Evolutionary conservation across 2,329 filamentous ascomycete genomes (phyloP).

Genomic region (Claviceps lovelessii): DNA sequence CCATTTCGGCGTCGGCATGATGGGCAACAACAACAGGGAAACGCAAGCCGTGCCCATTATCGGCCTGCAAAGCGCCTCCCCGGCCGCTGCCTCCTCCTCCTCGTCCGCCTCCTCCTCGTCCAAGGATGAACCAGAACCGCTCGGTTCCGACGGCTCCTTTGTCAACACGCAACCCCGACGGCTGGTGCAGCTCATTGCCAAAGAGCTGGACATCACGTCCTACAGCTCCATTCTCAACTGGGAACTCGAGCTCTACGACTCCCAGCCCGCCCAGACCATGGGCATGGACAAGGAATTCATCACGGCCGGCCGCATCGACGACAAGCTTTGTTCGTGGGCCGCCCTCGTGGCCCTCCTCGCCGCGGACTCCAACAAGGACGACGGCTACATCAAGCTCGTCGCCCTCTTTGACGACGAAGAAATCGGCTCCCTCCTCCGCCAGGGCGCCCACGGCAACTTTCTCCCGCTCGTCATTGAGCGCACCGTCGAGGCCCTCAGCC

Average conservation of each 20-base stretch:
- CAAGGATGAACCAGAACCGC: constrained; percentile 20
- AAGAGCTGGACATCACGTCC: constrained; percentile 57
- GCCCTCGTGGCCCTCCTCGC: constrained; percentile 73
- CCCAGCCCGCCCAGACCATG: constrained; percentile 67
- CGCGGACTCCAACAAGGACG: constrained; percentile 37
- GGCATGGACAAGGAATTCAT: constrained; percentile 89
- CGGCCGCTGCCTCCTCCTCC: too few species aligned
- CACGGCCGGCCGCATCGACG: constrained; percentile 87
- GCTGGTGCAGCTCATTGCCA: constrained; percentile 69
- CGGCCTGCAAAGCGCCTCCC: constrained; percentile 62
- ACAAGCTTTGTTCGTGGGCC: constrained; percentile 93
- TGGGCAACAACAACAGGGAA: constrained; percentile 61
- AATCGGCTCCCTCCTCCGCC: constrained; percentile 78
- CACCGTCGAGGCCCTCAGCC: constrained; percentile 54
- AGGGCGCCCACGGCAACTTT: constrained; percentile 84
- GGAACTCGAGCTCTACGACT: constrained; percentile 92
- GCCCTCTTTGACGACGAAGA: constrained; percentile 97
- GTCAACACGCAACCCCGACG: constrained; percentile 69
- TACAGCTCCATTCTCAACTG: constrained; percentile 75
- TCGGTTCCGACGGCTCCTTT: constrained; percentile 59
- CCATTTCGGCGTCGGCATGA: constrained; percentile 72
- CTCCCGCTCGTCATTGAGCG: constrained; percentile 69
- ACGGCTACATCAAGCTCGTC: constrained; percentile 71
- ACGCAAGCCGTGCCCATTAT: constrained; percentile 92
- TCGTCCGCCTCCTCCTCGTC: too few species aligned